Conservation (phyloP, 495 filamentous ascomycete species). For the Podospora fimiseda region DNA sequence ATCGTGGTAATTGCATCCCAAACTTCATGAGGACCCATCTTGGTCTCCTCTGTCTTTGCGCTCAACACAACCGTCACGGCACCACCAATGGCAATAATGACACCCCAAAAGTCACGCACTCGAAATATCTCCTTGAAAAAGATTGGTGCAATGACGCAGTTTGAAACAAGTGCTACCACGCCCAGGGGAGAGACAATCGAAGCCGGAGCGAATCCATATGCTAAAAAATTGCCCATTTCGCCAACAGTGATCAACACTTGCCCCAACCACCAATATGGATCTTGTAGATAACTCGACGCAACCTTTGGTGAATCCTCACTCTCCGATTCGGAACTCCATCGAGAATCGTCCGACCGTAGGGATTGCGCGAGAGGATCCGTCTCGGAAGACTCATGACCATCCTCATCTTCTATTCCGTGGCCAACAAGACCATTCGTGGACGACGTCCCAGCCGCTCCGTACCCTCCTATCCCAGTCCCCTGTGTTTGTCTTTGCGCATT, state of each 20-base stretch:
- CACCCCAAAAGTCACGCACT: conserved; percentile 78
- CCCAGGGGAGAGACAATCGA: conserved; percentile 96
- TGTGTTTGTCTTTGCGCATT: conserved; percentile 6
- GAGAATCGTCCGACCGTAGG: conserved; percentile 37
- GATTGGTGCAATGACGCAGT: conserved; percentile 91
- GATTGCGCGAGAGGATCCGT: conserved; percentile 44
- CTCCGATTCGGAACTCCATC: conserved; percentile 29
- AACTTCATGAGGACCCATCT: conserved; percentile 84
- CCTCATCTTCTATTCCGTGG: conserved; percentile 24
- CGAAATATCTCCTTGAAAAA: conserved; percentile 88
- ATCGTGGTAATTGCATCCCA: conserved; percentile 81
- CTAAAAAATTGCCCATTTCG: conserved; percentile 92
- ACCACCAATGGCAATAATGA: conserved; percentile 73
- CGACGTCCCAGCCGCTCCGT: conserved; percentile 16
- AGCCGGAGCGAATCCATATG: conserved; percentile 96
- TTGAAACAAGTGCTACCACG: conserved; percentile 90
- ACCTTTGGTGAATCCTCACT: conserved; percentile 25
- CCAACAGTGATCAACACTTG: conserved; percentile 88
- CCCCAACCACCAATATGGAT: conserved; percentile 93
- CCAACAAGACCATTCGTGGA: conserved; percentile 22
- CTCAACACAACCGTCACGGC: conserved; percentile 92
- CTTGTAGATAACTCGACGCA: conserved; percentile 61
- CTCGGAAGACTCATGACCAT: conserved; percentile 32
- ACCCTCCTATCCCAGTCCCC: conserved; percentile 21
- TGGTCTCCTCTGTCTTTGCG: conserved; percentile 81